A percentile compares a stretch with the other conserved stretches of the same genome.
These are phyloP conservation scores for Aspergillus terreus DNA, from an alignment of 2,329 filamentous ascomycete species.

Conservation along the genomic window DNA sequence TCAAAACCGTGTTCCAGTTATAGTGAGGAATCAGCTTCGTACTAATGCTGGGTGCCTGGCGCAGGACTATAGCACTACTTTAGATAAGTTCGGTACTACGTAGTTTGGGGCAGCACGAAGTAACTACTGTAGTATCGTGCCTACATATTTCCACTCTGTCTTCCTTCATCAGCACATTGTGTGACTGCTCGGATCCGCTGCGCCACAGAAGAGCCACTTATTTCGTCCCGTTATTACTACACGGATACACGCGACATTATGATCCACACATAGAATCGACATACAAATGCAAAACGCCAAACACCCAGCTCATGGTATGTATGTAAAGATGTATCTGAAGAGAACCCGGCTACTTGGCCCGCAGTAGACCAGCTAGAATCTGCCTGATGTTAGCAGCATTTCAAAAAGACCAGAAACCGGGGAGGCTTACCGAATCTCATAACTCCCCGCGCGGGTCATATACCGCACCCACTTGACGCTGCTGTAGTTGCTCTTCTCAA, in stretches of 20 bases:
- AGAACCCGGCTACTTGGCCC: constrained; percentile 6
- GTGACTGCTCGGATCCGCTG: too few species aligned
- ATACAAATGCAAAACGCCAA: constrained; percentile 20
- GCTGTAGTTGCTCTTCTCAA: constrained; percentile 98
- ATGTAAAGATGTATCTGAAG: neutral
- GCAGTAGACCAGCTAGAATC: constrained; percentile 17
- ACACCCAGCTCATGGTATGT: constrained; percentile 22
- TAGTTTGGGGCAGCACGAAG: too few species aligned
- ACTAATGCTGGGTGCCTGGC: too few species aligned
- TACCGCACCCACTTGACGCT: constrained; percentile 99
- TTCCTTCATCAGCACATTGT: too few species aligned
- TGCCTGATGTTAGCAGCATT: constrained; percentile 4
- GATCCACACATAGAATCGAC: neutral
- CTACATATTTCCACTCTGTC: too few species aligned
- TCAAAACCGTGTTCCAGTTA: too few species aligned
- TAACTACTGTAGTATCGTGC: too few species aligned
- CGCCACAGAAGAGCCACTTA: too few species aligned
- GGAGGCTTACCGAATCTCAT: constrained; percentile 75
- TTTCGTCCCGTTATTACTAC: too few species aligned
- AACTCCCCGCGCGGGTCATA: constrained; percentile 96
- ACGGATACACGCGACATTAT: neutral
- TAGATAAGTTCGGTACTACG: too few species aligned
- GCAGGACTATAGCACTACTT: too few species aligned
- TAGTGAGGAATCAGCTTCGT: too few species aligned
- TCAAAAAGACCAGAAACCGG: neutral